Percentiles rank a stretch among this genome's conserved stretches.
Evolutionary conservation across 495 filamentous ascomycete species (phyloP).

Genomic region (Penicillium manginii): DNA sequence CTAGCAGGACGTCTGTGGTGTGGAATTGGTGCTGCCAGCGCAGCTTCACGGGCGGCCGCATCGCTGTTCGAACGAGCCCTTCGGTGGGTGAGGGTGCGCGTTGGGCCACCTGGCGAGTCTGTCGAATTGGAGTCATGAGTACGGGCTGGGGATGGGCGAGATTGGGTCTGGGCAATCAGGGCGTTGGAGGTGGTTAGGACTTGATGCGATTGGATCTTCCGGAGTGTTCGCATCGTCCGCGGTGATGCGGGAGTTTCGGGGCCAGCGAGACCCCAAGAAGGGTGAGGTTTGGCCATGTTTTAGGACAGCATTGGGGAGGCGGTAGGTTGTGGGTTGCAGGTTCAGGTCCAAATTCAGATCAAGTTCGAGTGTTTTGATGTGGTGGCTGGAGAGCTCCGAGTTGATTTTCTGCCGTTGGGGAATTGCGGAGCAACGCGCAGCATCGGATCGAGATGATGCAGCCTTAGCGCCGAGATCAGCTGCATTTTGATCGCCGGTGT

Average conservation of each 20-base stretch:
- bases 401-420: slow-evolving; percentile 30
- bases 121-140: slow-evolving; percentile 15
- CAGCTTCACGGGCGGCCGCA: slow-evolving; percentile 50
- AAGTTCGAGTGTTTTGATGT: neutral
- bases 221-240: slow-evolving; percentile 51
- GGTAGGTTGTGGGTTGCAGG: too few species aligned
- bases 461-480: neutral
- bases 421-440: slow-evolving; percentile 23
- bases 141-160: slow-evolving; percentile 34
- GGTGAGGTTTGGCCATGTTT: slow-evolving; percentile 28
- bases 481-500: too few species aligned
- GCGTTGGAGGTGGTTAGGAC: slow-evolving; percentile 42
- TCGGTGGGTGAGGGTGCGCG: slow-evolving; percentile 43
- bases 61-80: slow-evolving; percentile 77
- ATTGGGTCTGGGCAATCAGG: slow-evolving; percentile 43
- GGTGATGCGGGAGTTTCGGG: slow-evolving; percentile 48
- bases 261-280: slow-evolving; percentile 35
- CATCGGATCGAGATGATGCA: neutral
- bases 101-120: slow-evolving; percentile 27
- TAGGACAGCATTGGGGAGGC: slow-evolving; percentile 13
- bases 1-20: slow-evolving; percentile 53
- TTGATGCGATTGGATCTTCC: slow-evolving; percentile 58
- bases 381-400: slow-evolving; percentile 29
- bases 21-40: slow-evolving; percentile 31
- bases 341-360: neutral